phyloP scores from a whole-genome alignment of 2,329 filamentous ascomycete species.

The Ophiocordyceps camponoti-saundersi region DNA sequence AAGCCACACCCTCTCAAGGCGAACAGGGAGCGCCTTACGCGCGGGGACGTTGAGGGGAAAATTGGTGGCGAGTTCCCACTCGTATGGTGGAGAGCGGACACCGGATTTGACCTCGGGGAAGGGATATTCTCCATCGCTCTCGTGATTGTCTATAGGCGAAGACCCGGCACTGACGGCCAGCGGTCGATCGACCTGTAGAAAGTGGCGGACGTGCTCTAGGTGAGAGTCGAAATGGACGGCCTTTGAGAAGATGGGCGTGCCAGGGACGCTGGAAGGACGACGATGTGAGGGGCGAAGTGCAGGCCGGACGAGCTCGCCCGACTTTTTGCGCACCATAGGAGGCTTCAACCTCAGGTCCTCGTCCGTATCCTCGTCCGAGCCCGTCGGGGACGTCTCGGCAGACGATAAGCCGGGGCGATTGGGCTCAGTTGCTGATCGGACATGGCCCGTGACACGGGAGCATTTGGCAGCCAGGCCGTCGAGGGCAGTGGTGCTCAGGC shows the following conservation, averaged over 20 bases:
- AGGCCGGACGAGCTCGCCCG: constrained; percentile 85
- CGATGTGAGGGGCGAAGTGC: constrained; percentile 69
- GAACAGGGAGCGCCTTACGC: constrained; percentile 50
- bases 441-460: constrained; percentile 27
- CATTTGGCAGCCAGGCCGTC: constrained; percentile 19
- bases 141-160: constrained; percentile 76
- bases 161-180: constrained; percentile 92
- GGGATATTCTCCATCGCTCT: constrained; percentile 78
- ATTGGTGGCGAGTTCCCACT: constrained; percentile 84
- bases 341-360: constrained; percentile 50
- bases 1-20: constrained; percentile 72
- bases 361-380: constrained; percentile 47
- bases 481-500: constrained; percentile 29
- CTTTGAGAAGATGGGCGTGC: constrained; percentile 89
- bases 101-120: constrained; percentile 36
- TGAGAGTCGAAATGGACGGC: constrained; percentile 97
- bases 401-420: constrained; percentile 28
- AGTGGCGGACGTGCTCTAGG: constrained; percentile 89
- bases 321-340: constrained; percentile 95
- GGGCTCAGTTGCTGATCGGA: constrained; percentile 39
- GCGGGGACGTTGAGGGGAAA: constrained; percentile 45
- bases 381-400: constrained; percentile 29
- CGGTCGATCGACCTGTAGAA: constrained; percentile 82
- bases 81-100: constrained; percentile 36
- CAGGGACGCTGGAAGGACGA: constrained; percentile 89